Base-by-base conservation (phyloP, 345 rosid genomes). In the Murraya koenigii region DNA sequence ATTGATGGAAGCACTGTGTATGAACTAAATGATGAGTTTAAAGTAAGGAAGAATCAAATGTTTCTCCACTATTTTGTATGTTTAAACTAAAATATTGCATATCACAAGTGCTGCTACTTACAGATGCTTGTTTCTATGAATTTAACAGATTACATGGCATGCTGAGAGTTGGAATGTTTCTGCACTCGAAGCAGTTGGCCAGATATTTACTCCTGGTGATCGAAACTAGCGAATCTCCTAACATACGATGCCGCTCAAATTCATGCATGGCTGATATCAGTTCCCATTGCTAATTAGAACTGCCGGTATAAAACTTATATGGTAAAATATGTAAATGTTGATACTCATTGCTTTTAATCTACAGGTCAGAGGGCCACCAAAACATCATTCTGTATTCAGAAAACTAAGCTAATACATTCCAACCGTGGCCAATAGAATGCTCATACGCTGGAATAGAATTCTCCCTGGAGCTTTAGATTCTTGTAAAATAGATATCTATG, bases 161-260 rank as follows among this genome's bases (percentile, higher is more conserved):
- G 85, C 88, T 0, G 99, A 95, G 90, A 87, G 89, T 75, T 93
- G 99, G 98, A 78, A 86, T 79, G 87, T 90, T 55, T 85, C 98
- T 56, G 97, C 97, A 70, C 52, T 91, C 0, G 88, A 88, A 89
- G 99, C 97, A 65, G 58, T 93, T 68, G 84, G 83, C 72, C 98
- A 95, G 89, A 89, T 93, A 73, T 89, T 93, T 83, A 91, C 88
- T 67, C 75, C 89, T 49, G 67, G 77, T 77, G 64, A 79, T 71
- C 59, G 36, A 81, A 63, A 71, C 8, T 47, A 44, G 19, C 75
- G 20, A 75, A 47, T 66, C 32, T 63, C 35, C 8, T 6, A 60
- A 81, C 73, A 44, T 80, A 74, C 14, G n/a, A 66, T 75, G n/a
- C 74, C 11, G 8, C 47, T 44, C 23, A 26, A 33, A 63, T 41